phyloP scores from a whole-genome alignment of 371 early-diverging fungal species.

The Syncephalis plumigaleata region DNA sequence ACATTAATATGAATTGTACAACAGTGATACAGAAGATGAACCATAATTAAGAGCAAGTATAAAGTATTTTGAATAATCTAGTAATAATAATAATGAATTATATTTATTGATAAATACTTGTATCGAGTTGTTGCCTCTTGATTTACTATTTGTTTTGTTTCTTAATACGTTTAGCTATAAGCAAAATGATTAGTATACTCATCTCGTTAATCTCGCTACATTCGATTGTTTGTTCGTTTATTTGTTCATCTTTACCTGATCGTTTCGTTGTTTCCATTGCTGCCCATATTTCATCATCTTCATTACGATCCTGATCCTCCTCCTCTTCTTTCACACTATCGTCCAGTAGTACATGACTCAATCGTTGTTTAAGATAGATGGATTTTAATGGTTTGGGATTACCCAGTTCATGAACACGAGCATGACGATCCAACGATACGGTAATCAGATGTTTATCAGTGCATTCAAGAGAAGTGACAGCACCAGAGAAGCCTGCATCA shows the following conservation, averaged over 20 bases:
- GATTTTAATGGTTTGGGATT: conserved; percentile 37
- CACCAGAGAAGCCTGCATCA: conserved; percentile 51
- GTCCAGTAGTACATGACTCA: conserved; percentile 50
- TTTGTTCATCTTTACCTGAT: conserved; percentile 9
- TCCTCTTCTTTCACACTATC: conserved; percentile 19
- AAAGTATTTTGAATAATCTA: too few relatives aligned
- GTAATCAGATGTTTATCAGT: conserved; percentile 23
- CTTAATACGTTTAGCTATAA: too few relatives aligned
- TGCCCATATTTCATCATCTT: conserved; percentile 34
- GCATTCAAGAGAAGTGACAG: conserved; percentile 29
- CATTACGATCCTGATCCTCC: conserved; percentile 19
- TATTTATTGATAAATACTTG: too few relatives aligned
- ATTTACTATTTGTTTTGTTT: too few relatives aligned
- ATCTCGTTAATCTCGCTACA: too few relatives aligned
- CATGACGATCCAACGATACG: conserved; percentile 57
- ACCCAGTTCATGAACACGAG: conserved; percentile 57
- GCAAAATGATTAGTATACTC: too few relatives aligned
- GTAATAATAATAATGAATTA: too few relatives aligned
- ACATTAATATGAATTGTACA: too few relatives aligned
- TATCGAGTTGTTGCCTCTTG: too few relatives aligned
- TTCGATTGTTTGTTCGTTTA: too few relatives aligned
- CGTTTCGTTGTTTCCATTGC: conserved; percentile 22
- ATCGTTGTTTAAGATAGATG: conserved; percentile 64
- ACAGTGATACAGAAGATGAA: too few relatives aligned
- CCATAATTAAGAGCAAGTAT: too few relatives aligned